phyloP scores from a whole-genome alignment of 257 asterid genomes.

The Leptodermis oblonga region DNA sequence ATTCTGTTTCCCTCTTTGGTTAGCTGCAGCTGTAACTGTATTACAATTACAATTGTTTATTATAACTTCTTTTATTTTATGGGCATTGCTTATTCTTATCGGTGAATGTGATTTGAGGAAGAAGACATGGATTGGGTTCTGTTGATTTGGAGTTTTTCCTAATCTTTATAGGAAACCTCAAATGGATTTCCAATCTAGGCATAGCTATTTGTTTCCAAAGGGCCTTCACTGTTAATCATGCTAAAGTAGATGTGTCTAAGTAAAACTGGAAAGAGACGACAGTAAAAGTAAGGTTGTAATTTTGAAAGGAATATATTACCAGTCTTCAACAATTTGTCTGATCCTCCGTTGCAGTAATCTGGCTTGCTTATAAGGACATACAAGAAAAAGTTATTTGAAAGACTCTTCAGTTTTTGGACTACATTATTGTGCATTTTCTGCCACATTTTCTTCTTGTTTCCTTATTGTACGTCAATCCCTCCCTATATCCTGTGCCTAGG shows the following conservation, averaged over 20 bases:
- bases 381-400: not conserved
- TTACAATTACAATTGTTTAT: not conserved
- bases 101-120: not conserved
- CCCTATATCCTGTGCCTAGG: not conserved
- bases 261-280: not conserved
- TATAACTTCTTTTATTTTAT: too few species aligned
- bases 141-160: not conserved
- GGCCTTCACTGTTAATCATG: not conserved
- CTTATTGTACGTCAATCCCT: not conserved
- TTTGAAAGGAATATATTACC: not conserved
- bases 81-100: not conserved
- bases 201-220: not conserved
- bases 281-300: not conserved
- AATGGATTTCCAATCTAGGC: not conserved
- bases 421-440: not conserved
- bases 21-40: not conserved
- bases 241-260: not conserved
- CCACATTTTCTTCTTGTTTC: not conserved
- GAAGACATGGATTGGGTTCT: not conserved
- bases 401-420: too few species aligned
- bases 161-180: not conserved
- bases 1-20: too few species aligned
- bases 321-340: not conserved
- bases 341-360: not conserved
- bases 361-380: not conserved